phyloP scores from a whole-genome alignment of 441 rosid species.

The Dalechampia spathulata region DNA sequence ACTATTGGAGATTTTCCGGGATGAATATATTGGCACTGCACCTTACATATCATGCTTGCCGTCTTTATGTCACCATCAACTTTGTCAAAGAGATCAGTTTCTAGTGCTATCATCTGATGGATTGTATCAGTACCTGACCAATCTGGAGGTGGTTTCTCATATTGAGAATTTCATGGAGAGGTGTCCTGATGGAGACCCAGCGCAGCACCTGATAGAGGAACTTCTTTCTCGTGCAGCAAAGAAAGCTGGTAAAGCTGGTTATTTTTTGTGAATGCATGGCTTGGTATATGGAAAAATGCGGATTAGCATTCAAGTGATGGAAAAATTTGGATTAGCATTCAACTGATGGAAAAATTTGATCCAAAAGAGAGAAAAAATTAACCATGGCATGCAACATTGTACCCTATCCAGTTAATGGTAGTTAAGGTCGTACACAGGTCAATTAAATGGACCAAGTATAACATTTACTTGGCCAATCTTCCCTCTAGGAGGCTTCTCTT shows the following conservation, averaged over 20 bases:
- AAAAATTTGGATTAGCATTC: no score
- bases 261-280: neutral
- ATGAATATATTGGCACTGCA: constrained; percentile 78
- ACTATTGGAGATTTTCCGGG: constrained; percentile 84
- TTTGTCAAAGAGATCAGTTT: constrained; percentile 78
- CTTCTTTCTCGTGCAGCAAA: constrained; percentile 88
- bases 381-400: no score
- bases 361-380: no score
- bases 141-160: constrained; percentile 81
- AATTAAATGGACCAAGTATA: no score
- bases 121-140: constrained; percentile 85
- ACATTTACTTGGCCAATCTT: no score
- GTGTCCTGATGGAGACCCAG: constrained; percentile 97
- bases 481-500: no score
- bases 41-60: constrained; percentile 86
- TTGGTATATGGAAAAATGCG: neutral
- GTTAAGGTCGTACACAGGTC: no score
- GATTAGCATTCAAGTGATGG: no score
- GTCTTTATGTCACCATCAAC: constrained; percentile 73
- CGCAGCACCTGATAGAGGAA: constrained; percentile 87
- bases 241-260: constrained; percentile 67
- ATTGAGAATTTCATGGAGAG: constrained; percentile 79
- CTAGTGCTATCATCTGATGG: constrained; percentile 95
- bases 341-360: no score
- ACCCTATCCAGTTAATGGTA: no score